Evolutionary conservation across 345 rosid genomes (phyloP), one percentile per base, ranked within the genome.

Genomic region (Eucalyptus curtisii): DNA sequence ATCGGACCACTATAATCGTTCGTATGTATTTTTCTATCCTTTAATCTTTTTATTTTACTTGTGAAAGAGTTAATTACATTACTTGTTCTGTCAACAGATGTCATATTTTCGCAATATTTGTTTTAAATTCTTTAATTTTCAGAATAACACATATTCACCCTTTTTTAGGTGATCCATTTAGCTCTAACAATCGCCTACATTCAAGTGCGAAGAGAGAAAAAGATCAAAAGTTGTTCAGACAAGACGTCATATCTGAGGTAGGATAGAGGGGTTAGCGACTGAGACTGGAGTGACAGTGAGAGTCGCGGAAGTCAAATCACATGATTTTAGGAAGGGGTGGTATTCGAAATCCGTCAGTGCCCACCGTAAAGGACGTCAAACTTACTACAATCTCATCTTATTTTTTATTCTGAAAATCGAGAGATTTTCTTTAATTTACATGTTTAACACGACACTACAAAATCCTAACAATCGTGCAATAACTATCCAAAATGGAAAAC

Each of bases 1-100:
- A 1, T 0, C 1, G 0, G 4, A 52, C 4, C 55, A 19, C 24
- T 4, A 7, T 19, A 52, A 52, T 52, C 0, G 1, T 7, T 52
- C 7, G 4, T 19, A 52, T 19, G 4, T 52, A 52, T 7, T 52
- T 52, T 52, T 19, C 8, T 9, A 52, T 52, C 24, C 4, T 10
- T 52, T 52, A 19, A 1, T 20, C 2, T 52, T 0, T 52, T 52
- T 19, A 52, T 52, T 52, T 52, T 52, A 7, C 5, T 4, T 1
- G 25, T 2, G 5, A 52, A 52, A 7, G 5, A 52, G 57, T 20
- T 8, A 8, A 52, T 52, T 20, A 3, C 9, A 8, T 20, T 52
- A 52, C 25, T 52, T 52, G 24, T 52, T 52, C 15, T 1, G 14
- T 48, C 14, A 12, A 2, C 2, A 13, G 10, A 52, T 19, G 55